A percentile compares a stretch with the other conserved stretches of the same genome.
phyloP scores from a whole-genome alignment of 805 yeast genomes.

The Metschnikowia dekortorum region DNA sequence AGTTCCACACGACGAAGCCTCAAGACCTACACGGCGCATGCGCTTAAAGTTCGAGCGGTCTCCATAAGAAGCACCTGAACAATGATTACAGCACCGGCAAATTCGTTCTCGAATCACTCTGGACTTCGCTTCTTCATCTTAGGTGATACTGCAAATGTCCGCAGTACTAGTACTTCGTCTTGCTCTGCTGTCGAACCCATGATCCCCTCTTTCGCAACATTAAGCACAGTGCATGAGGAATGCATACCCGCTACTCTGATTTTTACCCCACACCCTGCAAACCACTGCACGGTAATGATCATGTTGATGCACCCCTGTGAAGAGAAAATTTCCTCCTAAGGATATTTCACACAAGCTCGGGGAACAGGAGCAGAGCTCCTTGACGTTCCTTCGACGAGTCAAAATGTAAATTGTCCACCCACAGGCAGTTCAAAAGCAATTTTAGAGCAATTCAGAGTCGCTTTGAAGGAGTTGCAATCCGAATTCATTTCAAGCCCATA shows the following conservation, averaged over 20 bases:
- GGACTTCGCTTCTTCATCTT: not conserved
- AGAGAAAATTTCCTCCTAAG: not conserved
- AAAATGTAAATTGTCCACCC: not conserved
- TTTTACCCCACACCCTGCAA: constrained; percentile 12
- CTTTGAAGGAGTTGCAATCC: too few species aligned
- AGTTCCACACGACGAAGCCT: constrained; percentile 12
- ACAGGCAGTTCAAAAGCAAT: not conserved
- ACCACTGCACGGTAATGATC: not conserved
- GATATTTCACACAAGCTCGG: not conserved
- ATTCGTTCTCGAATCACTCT: not conserved
- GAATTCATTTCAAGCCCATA: too few species aligned
- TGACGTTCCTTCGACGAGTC: not conserved
- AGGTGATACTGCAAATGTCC: not conserved
- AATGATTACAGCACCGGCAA: not conserved
- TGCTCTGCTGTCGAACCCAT: not conserved
- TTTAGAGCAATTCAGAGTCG: too few species aligned
- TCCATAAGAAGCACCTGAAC: not conserved
- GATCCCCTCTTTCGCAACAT: constrained; percentile 11
- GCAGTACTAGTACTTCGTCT: not conserved
- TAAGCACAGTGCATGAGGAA: constrained; percentile 10
- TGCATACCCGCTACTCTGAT: constrained; percentile 4
- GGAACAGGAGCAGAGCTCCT: not conserved
- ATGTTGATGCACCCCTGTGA: not conserved
- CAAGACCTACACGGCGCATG: not conserved
- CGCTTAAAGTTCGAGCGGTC: not conserved